Evolutionary conservation across 1,284 basidiomycete species (phyloP).

Genomic region (Phellopilus nigrolimitatus): DNA sequence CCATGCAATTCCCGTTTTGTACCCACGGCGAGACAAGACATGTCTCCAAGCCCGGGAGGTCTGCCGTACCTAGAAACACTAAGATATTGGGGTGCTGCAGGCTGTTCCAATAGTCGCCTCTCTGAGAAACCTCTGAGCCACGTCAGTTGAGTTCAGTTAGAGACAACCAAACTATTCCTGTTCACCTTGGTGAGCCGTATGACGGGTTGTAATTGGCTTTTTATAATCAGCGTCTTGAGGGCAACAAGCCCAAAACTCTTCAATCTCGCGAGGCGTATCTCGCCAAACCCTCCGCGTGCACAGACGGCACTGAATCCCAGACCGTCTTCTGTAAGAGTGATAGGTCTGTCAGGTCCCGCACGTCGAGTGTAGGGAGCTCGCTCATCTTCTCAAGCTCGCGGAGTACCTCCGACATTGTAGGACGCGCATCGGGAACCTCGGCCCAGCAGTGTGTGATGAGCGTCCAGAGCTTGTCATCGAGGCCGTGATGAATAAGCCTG

Average conservation of each 20-base stretch:
- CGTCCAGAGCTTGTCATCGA: constrained; percentile 15
- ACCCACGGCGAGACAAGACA: constrained; percentile 21
- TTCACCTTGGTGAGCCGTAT: constrained; percentile 16
- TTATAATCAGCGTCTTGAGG: constrained; percentile 13
- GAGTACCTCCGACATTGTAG: constrained; percentile 4
- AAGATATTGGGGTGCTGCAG: constrained; percentile 19
- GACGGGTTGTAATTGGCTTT: background rate
- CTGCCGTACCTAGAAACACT: constrained; percentile 18
- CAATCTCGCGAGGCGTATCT: constrained; percentile 9
- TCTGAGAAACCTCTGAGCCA: constrained; percentile 14
- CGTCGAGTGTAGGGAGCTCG: constrained; percentile 10
- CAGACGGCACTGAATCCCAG: background rate
- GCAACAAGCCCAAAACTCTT: constrained; percentile 11
- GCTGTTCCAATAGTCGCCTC: constrained; percentile 19
- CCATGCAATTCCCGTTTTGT: constrained; percentile 16
- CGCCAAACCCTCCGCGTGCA: constrained; percentile 17
- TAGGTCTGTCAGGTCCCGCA: constrained; percentile 10
- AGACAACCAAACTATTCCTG: background rate
- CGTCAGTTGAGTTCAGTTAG: background rate
- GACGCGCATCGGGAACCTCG: constrained; percentile 10
- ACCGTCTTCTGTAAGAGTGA: background rate
- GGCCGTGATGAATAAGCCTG: constrained; percentile 10
- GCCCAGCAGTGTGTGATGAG: constrained; percentile 16
- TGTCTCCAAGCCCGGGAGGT: constrained; percentile 9
- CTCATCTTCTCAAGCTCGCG: constrained; percentile 11